A percentile compares a stretch with the other conserved stretches of the same genome.
phyloP scores from a whole-genome alignment of 2,329 filamentous ascomycete species.

The Talaromyces islandicus region DNA sequence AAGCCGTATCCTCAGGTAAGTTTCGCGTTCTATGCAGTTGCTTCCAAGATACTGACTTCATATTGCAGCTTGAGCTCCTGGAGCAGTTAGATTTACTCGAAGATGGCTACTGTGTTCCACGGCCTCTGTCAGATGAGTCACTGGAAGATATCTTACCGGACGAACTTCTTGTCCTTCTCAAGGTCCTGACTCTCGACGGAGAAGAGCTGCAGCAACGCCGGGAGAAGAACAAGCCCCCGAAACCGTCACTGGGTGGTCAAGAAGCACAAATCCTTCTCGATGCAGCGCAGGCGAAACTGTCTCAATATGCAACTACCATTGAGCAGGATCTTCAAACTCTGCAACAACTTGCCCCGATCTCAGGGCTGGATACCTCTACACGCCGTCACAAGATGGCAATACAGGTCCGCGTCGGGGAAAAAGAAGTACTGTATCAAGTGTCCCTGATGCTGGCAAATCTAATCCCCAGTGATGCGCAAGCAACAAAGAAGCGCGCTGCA shows the following conservation, averaged over 20 bases:
- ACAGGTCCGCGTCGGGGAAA: slow-evolving; percentile 66
- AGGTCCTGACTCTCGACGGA: slow-evolving; percentile 24
- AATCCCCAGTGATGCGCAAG: slow-evolving; percentile 11
- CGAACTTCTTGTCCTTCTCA: slow-evolving; percentile 34
- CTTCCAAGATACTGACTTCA: slow-evolving; percentile 11
- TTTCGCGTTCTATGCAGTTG: neutral
- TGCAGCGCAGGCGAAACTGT: slow-evolving; percentile 26
- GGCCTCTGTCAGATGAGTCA: slow-evolving; percentile 20
- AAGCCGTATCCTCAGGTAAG: slow-evolving; percentile 7
- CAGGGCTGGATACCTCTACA: slow-evolving; percentile 26
- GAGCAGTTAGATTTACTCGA: slow-evolving; percentile 61
- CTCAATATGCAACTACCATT: slow-evolving; percentile 50
- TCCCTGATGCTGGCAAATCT: slow-evolving; percentile 32
- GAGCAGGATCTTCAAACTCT: slow-evolving; percentile 45
- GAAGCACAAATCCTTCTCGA: slow-evolving; percentile 30
- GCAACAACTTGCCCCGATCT: slow-evolving; percentile 24
- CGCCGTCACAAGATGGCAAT: slow-evolving; percentile 54
- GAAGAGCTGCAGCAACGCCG: slow-evolving; percentile 28
- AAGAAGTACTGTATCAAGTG: slow-evolving; percentile 56
- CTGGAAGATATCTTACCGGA: slow-evolving; percentile 31
- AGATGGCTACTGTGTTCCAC: slow-evolving; percentile 62
- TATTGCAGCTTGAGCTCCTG: slow-evolving; percentile 46
- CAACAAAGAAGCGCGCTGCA: slow-evolving; percentile 14
- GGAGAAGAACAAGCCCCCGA: slow-evolving; percentile 32
- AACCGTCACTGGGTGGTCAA: slow-evolving; percentile 21